Conservation (phyloP, 2,329 filamentous ascomycete species). For the Xylaria sp. region DNA sequence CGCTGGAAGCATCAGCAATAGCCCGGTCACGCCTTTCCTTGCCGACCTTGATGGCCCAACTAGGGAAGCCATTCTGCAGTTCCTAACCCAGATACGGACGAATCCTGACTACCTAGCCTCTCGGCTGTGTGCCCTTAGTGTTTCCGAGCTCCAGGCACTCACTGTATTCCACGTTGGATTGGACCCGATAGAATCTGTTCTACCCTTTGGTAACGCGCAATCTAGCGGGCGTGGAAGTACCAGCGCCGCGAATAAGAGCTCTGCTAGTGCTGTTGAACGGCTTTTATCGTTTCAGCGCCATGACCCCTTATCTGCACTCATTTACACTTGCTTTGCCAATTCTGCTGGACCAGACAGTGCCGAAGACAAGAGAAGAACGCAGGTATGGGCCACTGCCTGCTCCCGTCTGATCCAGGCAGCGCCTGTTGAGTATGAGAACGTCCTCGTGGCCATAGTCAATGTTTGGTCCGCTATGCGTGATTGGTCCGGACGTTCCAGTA, state of each 20-base stretch:
- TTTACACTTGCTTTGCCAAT: constrained; percentile 90
- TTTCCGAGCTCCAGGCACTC: constrained; percentile 80
- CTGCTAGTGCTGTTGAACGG: constrained; percentile 77
- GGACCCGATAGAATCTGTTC: constrained; percentile 85
- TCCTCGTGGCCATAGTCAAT: constrained; percentile 86
- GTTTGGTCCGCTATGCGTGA: constrained; percentile 87
- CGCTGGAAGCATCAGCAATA: constrained; percentile 51
- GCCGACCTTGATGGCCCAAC: constrained; percentile 81
- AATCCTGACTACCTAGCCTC: constrained; percentile 90
- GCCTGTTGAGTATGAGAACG: constrained; percentile 58
- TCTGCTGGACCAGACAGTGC: constrained; percentile 83
- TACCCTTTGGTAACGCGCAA: constrained; percentile 58
- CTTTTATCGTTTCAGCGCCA: constrained; percentile 89
- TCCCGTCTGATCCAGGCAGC: constrained; percentile 82
- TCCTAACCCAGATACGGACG: constrained; percentile 83
- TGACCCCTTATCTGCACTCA: constrained; percentile 83
- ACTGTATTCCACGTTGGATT: constrained; percentile 81
- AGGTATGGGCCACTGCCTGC: constrained; percentile 89
- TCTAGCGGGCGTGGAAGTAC: constrained; percentile 58
- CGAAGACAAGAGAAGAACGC: constrained; percentile 81
- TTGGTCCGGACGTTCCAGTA: constrained; percentile 88
- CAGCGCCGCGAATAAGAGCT: constrained; percentile 59
- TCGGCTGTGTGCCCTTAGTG: constrained; percentile 79
- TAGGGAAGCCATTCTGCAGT: constrained; percentile 79
- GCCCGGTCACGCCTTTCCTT: constrained; percentile 65